Evolutionary conservation across 1,284 basidiomycete genomes (phyloP).

Genomic region (Pseudozyma hubeiensis): DNA sequence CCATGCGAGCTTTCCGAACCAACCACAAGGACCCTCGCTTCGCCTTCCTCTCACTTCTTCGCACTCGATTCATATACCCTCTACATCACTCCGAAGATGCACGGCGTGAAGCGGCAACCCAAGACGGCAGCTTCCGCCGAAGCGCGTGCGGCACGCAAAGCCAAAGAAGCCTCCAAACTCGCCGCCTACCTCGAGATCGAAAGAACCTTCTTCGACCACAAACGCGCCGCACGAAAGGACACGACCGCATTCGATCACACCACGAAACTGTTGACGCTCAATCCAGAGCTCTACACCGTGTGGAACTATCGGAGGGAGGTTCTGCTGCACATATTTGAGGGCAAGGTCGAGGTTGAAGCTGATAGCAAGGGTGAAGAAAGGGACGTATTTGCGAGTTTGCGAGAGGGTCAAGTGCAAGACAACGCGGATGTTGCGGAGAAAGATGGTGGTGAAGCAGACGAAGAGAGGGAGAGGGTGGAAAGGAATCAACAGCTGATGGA

Average conservation of each 20-base stretch:
- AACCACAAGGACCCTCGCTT: background rate
- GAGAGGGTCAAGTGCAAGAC: background rate
- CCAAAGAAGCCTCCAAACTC: conserved; percentile 57
- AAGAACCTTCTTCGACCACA: conserved; percentile 42
- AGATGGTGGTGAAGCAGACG: background rate
- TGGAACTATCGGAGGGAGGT: conserved; percentile 66
- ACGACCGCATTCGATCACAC: conserved; percentile 50
- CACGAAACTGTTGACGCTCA: conserved; percentile 57
- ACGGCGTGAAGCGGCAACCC: conserved; percentile 50
- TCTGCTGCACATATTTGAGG: conserved; percentile 44
- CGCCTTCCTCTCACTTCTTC: background rate
- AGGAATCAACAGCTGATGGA: conserved; percentile 33
- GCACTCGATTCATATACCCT: background rate
- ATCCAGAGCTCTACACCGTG: conserved; percentile 66
- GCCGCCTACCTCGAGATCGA: conserved; percentile 50
- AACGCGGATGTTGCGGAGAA: background rate
- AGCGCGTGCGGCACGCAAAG: conserved; percentile 51
- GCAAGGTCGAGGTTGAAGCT: background rate
- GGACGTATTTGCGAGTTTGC: conserved; percentile 51
- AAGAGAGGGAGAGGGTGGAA: conserved; percentile 1
- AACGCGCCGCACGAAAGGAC: conserved; percentile 21
- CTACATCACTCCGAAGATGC: conserved; percentile 17
- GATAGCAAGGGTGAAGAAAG: background rate
- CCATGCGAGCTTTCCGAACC: background rate
- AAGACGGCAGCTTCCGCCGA: conserved; percentile 27